Percentiles rank a stretch among this genome's conserved stretches.
Conservation (phyloP, 2,329 filamentous ascomycete species). For the Beauveria rudraprayagi region DNA sequence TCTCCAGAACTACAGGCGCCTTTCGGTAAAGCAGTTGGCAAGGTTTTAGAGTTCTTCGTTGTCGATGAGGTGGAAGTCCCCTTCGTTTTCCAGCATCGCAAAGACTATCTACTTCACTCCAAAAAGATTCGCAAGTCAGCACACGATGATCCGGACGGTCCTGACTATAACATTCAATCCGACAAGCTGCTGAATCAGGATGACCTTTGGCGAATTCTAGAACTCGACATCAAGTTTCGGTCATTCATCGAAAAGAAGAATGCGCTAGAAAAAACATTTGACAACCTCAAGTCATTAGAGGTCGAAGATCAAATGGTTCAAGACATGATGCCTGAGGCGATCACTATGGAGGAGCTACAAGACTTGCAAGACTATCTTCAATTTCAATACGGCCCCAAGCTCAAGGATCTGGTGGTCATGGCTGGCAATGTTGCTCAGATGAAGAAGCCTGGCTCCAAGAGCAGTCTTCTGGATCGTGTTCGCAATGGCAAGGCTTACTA, state of each 20-base stretch:
- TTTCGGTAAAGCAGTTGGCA: conserved; percentile 81
- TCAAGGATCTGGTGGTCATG: conserved; percentile 68
- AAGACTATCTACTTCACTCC: conserved; percentile 92
- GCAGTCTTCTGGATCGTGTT: conserved; percentile 74
- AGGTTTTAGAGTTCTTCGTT: conserved; percentile 92
- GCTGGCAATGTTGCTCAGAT: conserved; percentile 56
- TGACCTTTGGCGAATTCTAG: conserved; percentile 90
- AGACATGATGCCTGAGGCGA: conserved; percentile 70
- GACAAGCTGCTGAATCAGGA: conserved; percentile 88
- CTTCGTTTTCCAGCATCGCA: conserved; percentile 96
- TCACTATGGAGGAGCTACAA: conserved; percentile 89
- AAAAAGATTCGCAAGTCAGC: conserved; percentile 57
- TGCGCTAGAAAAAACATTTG: conserved; percentile 69
- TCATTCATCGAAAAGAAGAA: conserved; percentile 89
- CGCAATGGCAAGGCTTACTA: conserved; percentile 71
- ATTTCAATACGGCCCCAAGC: conserved; percentile 78
- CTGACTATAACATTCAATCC: conserved; percentile 66
- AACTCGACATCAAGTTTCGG: conserved; percentile 90
- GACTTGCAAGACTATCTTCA: conserved; percentile 95
- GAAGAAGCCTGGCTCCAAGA: conserved; percentile 77
- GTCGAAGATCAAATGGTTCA: conserved; percentile 70
- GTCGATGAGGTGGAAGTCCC: conserved; percentile 92
- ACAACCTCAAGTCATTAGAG: conserved; percentile 58
- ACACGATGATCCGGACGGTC: conserved; percentile 59
- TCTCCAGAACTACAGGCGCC: conserved; percentile 65